Base-by-base conservation (phyloP, 805 yeast species). In the Cyberlindnera maclurae region DNA sequence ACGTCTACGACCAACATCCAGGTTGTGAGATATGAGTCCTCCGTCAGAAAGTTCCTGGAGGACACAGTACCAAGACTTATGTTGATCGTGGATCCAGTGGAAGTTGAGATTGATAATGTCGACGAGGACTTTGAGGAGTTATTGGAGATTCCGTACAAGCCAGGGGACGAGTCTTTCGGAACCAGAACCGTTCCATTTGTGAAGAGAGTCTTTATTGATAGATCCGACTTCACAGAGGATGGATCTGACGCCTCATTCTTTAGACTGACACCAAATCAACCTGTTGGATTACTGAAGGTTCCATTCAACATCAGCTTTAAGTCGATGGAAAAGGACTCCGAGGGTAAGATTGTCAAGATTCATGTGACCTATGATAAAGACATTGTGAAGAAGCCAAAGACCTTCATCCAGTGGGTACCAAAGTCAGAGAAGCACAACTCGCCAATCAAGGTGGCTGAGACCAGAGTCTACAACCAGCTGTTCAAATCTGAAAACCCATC, bases 351-450 rank as follows among this genome's bases (percentile, higher is more conserved):
- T 38, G 67, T 67, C 15, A 77, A 75, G 62, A 75, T 93, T 41
- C 79, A 81, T 50, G 96, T 83, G 36, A 75, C 80, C 52, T 93
- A 90, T 57, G 84, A 88, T 57, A 77, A 76, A 46, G 85, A 75
- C 39, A 60, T 67, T 15, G 57, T 59, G 12, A 66, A 64, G 40
- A 64, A 61, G 36, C 98, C 98, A 57, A 93, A 90, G 75, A 89
- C 98, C 9, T 93, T 71, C 59, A 88, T 93, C 56, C 98, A 93
- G 66, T 93, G 98, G 98, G 79, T 93, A 37, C 95, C 96, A 37
- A 77, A 77, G 45, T 68, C 79, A 16, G 64, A 67, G 26, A 72
- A 74, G 43, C 67, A 75, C 52, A 64, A 67, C 31, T 78, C 87
- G 9, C 89, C 90, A 4, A 68, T 82, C 34, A 62, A 62, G 38